Evolutionary conservation across 2,329 filamentous ascomycete genomes (phyloP), one percentile per base, ranked within the genome.

Genomic region (Microcyclosporella mali): DNA sequence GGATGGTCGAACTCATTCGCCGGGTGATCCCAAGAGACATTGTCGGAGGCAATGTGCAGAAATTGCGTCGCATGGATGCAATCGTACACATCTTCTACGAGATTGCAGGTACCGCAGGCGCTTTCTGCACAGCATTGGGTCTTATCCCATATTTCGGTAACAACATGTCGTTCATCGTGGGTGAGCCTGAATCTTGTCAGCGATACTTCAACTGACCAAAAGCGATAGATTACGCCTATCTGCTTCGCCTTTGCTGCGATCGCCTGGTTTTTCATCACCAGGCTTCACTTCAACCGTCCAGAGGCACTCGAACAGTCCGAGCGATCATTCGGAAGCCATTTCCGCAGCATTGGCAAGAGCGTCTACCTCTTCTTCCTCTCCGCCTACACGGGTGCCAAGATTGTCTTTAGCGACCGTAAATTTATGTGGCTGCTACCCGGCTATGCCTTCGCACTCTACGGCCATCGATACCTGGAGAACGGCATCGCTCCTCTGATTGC

Each of bases 51-150:
- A 39, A 39, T 14, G 41, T 44, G 4, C 41, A 44, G n/a, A 44
- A 34, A 21, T 25, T 39, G 16, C 25, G 41, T 29, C 30, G 36
- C 12, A 39, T 44, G 41, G 41, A 39, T 18, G 18, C 41, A 3
- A 27, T 44, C n/a, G 41, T 44, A 11, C 35, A 44, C 36, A 38
- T 44, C 30, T 44, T 44, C 30, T 44, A 44, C 29, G 41, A 44
- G 19, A 39, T 44, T n/a, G 41, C 41, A 12, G 35, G 36, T 3
- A 39, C 41, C n/a, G 16, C 34, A 4, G 41, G 41, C 2, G 35
- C 41, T 3, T 44, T 44, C 16, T 44, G 41, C 30, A 44, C 35
- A 12, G 41, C 41, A 4, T 35, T 44, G 6, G 41, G 41, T 7
- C 41, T 44, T 2, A 39, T 44, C 14, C 41, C 41, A 11, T 39